Percentiles rank a stretch among this genome's conserved stretches.
Conservation (phyloP, 2,329 filamentous ascomycete species). For the Ophiostoma montium region DNA sequence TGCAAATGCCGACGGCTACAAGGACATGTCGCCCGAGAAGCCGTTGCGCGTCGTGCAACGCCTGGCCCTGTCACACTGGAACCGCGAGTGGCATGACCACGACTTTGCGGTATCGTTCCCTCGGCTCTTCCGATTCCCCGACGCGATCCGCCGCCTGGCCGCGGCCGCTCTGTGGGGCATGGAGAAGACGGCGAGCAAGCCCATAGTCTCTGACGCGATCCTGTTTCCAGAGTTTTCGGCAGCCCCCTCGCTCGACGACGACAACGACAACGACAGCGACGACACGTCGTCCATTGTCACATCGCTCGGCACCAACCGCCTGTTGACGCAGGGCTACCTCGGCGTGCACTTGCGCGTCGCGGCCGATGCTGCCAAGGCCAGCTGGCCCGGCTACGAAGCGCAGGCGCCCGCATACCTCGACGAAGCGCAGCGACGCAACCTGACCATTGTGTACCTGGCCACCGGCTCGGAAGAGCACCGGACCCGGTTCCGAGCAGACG, state of each 20-base stretch:
- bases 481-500: conserved; percentile 17
- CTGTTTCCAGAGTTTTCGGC: conserved; percentile 4
- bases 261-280: too few relatives aligned
- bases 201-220: conserved; percentile 5
- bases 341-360: conserved; percentile 25
- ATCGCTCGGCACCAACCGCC: background rate
- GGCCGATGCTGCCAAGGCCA: conserved; percentile 20
- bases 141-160: conserved; percentile 1
- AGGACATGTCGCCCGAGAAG: conserved; percentile 4
- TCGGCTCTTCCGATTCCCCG: conserved; percentile 12
- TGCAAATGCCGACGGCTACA: background rate
- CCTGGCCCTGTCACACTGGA: conserved; percentile 7
- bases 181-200: conserved; percentile 1
- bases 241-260: too few relatives aligned
- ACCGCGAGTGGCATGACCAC: background rate
- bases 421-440: conserved; percentile 18
- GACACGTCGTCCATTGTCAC: background rate
- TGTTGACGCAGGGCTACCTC: conserved; percentile 18
- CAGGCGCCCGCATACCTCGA: conserved; percentile 25
- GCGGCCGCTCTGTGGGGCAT: conserved; percentile 5
- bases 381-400: conserved; percentile 22
- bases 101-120: conserved; percentile 14
- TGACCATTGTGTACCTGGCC: conserved; percentile 24
- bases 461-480: conserved; percentile 21
- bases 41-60: conserved; percentile 9